Evolutionary conservation across 208 protist genomes (phyloP), one percentile per base, ranked within the genome.

Genomic region (Histomonas meleagridis): DNA sequence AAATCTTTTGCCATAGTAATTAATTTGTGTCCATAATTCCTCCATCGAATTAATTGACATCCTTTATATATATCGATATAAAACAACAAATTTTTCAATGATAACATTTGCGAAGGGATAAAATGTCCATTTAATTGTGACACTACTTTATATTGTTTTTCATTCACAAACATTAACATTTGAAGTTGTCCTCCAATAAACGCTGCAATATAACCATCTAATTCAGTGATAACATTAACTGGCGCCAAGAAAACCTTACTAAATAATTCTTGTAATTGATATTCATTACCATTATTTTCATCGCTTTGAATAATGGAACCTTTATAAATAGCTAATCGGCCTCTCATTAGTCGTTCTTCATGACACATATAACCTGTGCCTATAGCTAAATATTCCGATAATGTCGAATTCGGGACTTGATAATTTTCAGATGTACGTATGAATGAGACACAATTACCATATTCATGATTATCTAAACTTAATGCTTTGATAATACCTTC

Each of bases 1-100:
- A 43, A 46, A 81, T 81, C 70, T 81, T 57, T 86, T 5, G 76
- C 76, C 40, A 86, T 55, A 18, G 76, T 51, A 49, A 86, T 86
- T n/a, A 86, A 35, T 35, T 86, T 81, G 7, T 81, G 48, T 12
- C 70, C 70, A 51, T 81, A 81, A 32, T 81, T 81, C 32, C 70
- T 48, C 70, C 70, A 81, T 81, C 70, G 26, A 32, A 43, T 43
- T 3, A 81, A 7, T 51, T 81, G n/a, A 21, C 48, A 81, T 3
- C 70, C 70, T 81, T 81, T 43, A 23, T 51, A 81, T 1, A 43
- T 10, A 81, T 81, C 70, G 21, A 43, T 43, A 43, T 81, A 81
- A 26, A 81, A 51, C 43, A 81, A 32, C 3, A 51, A 81, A 51
- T 81, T 81, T 23, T 81, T 81, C 18, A 81, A 3, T 12, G 70